phyloP scores from a whole-genome alignment of 2,329 filamentous ascomycete species.

The Fusarium sp. region DNA sequence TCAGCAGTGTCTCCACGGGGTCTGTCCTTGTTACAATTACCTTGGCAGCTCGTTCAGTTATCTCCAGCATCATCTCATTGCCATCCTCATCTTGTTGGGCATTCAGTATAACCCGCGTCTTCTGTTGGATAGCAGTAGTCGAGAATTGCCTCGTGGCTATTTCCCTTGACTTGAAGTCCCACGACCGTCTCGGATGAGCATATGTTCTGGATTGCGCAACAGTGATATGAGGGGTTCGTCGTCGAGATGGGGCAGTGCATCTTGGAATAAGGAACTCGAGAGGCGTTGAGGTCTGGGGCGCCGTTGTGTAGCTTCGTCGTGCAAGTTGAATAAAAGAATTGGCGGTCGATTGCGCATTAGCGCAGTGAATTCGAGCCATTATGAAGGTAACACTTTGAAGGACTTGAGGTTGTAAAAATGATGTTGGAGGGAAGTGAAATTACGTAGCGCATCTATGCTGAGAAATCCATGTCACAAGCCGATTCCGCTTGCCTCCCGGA shows the following conservation, averaged over 20 bases:
- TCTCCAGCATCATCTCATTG: constrained; percentile 82
- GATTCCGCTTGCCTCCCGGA: constrained; percentile 28
- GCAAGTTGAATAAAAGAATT: constrained; percentile 54
- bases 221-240: background rate
- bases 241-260: constrained; percentile 24
- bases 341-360: constrained; percentile 49
- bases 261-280: constrained; percentile 54
- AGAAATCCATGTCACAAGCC: constrained; percentile 41
- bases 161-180: constrained; percentile 3
- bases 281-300: constrained; percentile 37
- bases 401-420: constrained; percentile 6
- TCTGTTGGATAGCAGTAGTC: constrained; percentile 45
- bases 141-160: constrained; percentile 46
- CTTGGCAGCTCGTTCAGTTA: constrained; percentile 82
- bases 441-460: constrained; percentile 35
- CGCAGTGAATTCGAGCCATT: constrained; percentile 51
- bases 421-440: constrained; percentile 18
- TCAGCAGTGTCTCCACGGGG: constrained; percentile 3
- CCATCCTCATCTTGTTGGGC: constrained; percentile 83
- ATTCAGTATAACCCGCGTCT: constrained; percentile 68
- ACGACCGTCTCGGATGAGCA: background rate
- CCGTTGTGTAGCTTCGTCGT: constrained; percentile 45
- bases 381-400: background rate
- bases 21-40: constrained; percentile 54
- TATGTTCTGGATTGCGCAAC: background rate